Evolutionary conservation across 1,284 basidiomycete species (phyloP).

Genomic region (Ceratobasidium sp.): DNA sequence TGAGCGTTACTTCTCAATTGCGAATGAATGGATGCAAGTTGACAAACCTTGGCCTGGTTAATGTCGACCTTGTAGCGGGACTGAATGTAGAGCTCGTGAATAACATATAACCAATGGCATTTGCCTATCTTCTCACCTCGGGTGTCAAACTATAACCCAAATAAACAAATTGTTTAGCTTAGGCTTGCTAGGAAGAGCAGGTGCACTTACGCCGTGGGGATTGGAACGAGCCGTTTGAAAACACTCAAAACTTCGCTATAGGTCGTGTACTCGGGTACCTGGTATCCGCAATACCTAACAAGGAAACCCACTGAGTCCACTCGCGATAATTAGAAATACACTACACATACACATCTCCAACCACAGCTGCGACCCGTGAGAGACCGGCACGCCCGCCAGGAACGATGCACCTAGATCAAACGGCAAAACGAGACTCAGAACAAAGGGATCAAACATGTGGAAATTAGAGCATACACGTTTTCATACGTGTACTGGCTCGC

Average conservation of each 20-base stretch:
- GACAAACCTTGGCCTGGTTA: slow-evolving; percentile 52
- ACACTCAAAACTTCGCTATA: slow-evolving; percentile 69
- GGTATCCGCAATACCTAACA: slow-evolving; percentile 60
- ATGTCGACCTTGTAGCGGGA: slow-evolving; percentile 76
- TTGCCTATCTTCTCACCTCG: slow-evolving; percentile 22
- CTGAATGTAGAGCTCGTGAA: slow-evolving; percentile 46
- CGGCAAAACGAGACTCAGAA: too few relatives aligned
- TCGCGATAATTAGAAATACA: slow-evolving; percentile 25
- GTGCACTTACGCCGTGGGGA: slow-evolving; percentile 84
- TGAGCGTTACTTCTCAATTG: slow-evolving; percentile 4
- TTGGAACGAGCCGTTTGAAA: slow-evolving; percentile 87
- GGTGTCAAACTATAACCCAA: slow-evolving; percentile 21
- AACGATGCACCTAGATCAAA: slow-evolving; percentile 66
- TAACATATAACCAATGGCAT: background rate
- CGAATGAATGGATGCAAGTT: slow-evolving; percentile 6
- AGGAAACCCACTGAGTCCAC: too few relatives aligned
- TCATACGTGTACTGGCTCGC: slow-evolving; percentile 84
- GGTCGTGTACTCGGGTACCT: slow-evolving; percentile 84
- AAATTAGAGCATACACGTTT: slow-evolving; percentile 60
- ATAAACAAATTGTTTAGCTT: background rate
- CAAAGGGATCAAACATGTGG: background rate
- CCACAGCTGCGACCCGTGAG: slow-evolving; percentile 87
- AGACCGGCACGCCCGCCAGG: slow-evolving; percentile 90
- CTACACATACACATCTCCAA: slow-evolving; percentile 77
- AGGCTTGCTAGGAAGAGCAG: too few relatives aligned